Percentiles rank a stretch among this genome's conserved stretches.
These are phyloP conservation scores for Cladophialophora immunda DNA, from an alignment of 2,329 filamentous ascomycete species.

Conservation along the genomic window DNA sequence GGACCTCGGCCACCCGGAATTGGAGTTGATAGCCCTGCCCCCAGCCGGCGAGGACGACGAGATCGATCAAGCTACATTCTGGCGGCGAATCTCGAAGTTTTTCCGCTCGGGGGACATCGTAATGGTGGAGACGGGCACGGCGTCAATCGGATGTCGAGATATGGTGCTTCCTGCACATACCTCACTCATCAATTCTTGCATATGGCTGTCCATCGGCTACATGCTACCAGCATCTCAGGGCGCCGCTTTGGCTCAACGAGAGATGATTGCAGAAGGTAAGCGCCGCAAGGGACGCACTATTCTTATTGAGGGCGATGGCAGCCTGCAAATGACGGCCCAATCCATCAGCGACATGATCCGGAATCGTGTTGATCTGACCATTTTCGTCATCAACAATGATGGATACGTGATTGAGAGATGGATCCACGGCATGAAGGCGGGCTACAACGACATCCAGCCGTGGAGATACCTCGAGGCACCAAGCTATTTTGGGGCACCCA, in stretches of 20 bases:
- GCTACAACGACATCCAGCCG: conserved; percentile 64
- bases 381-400: conserved; percentile 66
- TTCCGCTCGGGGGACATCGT: conserved; percentile 64
- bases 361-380: conserved; percentile 58
- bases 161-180: conserved; percentile 60
- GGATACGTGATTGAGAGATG: conserved; percentile 68
- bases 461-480: conserved; percentile 63
- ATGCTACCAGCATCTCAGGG: conserved; percentile 67
- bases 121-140: conserved; percentile 67
- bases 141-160: conserved; percentile 63
- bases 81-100: conserved; percentile 66
- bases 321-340: conserved; percentile 72
- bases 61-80: conserved; percentile 66
- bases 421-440: conserved; percentile 63
- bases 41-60: conserved; percentile 57
- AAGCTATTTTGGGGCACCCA: conserved; percentile 38
- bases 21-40: conserved; percentile 59
- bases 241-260: conserved; percentile 63
- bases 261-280: conserved; percentile 62
- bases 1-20: conserved; percentile 55
- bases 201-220: conserved; percentile 69
- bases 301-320: conserved; percentile 69
- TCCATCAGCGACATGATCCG: conserved; percentile 71
- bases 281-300: conserved; percentile 61
- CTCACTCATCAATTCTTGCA: conserved; percentile 60